These are phyloP conservation scores for Haplosporangium gracile DNA, from an alignment of 192 early-diverging fungal genomes.

Conservation along the genomic window DNA sequence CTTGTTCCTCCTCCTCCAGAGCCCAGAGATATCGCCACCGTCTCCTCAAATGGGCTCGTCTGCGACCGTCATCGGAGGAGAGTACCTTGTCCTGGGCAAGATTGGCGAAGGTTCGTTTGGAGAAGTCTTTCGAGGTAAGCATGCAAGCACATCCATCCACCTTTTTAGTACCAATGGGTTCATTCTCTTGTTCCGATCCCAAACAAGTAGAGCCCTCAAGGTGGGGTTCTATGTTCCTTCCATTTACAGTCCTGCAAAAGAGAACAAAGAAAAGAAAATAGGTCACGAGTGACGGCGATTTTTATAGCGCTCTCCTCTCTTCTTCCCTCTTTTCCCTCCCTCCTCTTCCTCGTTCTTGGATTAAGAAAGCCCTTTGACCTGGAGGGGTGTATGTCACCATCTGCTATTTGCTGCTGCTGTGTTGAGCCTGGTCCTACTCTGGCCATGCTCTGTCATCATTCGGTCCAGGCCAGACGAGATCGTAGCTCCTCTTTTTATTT, in stretches of 20 bases:
- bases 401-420: neutral
- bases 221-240: neutral
- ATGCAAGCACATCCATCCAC: neutral
- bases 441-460: neutral
- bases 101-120: slow-evolving; percentile 76
- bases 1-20: slow-evolving; percentile 24
- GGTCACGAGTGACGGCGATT: neutral
- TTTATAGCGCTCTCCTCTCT: neutral
- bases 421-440: neutral
- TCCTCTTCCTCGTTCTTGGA: neutral
- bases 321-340: neutral
- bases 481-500: neutral
- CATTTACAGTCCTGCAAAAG: neutral
- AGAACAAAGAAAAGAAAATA: slow-evolving; percentile 6
- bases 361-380: neutral
- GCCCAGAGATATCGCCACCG: slow-evolving; percentile 31
- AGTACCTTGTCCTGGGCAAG: slow-evolving; percentile 67
- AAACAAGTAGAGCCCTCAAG: neutral
- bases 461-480: neutral
- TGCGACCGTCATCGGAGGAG: slow-evolving; percentile 61
- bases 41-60: slow-evolving; percentile 57
- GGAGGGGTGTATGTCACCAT: neutral
- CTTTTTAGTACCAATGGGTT: neutral
- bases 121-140: slow-evolving; percentile 71
- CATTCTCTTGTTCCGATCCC: neutral